Conservation (phyloP, 176 grass and related monocot genomes). For the Tillandsia leiboldiana region DNA sequence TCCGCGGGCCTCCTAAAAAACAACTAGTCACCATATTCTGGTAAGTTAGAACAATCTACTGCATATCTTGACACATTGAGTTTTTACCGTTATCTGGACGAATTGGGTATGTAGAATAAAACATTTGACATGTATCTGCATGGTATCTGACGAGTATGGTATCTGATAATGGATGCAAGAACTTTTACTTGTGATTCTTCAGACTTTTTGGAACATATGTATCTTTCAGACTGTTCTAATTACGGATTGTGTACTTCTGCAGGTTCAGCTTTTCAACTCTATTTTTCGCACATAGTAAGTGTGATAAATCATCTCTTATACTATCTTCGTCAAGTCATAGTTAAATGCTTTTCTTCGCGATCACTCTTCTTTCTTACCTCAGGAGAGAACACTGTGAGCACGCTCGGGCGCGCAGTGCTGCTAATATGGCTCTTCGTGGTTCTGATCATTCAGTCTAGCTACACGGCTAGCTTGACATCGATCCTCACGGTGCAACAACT, state of each 20-base stretch:
- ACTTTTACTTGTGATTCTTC: no score
- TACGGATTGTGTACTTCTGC: constrained; percentile 20
- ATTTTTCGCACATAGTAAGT: constrained; percentile 98
- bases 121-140: neutral
- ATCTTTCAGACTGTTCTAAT: constrained; percentile 5
- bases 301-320: constrained; percentile 1
- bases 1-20: constrained; percentile 62
- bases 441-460: constrained; percentile 93
- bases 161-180: no score
- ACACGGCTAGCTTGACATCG: constrained; percentile 94
- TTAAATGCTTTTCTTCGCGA: constrained; percentile 1
- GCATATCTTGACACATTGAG: neutral
- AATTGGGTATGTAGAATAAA: no score
- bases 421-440: constrained; percentile 98
- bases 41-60: constrained; percentile 26
- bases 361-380: constrained; percentile 9
- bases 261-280: constrained; percentile 99
- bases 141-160: neutral
- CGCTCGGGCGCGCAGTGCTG: constrained; percentile 63
- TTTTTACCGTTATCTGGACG: no score
- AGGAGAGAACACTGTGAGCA: constrained; percentile 80
- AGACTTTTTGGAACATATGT: no score
- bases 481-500: constrained; percentile 95
- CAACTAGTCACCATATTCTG: constrained; percentile 81
- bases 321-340: neutral